Evolutionary conservation across 352 stramenopile genomes (phyloP).

Genomic region (Pythium aquatile): DNA sequence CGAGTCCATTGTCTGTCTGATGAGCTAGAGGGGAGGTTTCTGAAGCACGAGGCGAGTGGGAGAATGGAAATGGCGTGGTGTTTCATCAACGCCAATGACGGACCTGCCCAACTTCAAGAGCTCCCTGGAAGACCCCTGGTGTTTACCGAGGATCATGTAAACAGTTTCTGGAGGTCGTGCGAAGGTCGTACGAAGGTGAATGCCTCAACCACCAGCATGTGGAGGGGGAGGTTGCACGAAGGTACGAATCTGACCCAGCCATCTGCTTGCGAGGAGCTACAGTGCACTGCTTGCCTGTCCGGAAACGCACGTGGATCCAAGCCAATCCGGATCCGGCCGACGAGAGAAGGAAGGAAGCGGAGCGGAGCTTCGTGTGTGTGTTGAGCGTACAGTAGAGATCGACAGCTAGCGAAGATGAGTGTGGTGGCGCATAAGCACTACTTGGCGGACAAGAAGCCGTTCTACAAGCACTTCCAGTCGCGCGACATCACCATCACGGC

Average conservation of each 20-base stretch:
- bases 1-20: slow-evolving; percentile 55
- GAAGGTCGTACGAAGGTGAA: slow-evolving; percentile 2
- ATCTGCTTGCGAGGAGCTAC: not conserved
- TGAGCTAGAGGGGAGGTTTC: not conserved
- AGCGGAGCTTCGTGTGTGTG: not conserved
- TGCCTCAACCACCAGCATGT: not conserved
- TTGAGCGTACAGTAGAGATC: not conserved
- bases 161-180: slow-evolving; percentile 17
- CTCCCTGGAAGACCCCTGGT: not conserved
- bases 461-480: slow-evolving; percentile 80
- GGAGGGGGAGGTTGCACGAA: slow-evolving; percentile 23
- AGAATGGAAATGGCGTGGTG: not conserved
- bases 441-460: slow-evolving; percentile 84
- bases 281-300: not conserved
- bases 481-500: slow-evolving; percentile 66
- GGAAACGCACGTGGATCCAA: slow-evolving; percentile 6
- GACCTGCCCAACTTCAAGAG: slow-evolving; percentile 24
- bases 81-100: not conserved
- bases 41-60: not conserved
- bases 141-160: slow-evolving; percentile 17
- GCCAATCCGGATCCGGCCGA: not conserved
- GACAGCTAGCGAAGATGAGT: slow-evolving; percentile 42
- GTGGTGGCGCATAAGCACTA: slow-evolving; percentile 58
- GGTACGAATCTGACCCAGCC: slow-evolving; percentile 9
- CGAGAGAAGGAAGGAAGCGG: not conserved